Evolutionary conservation across 2,329 filamentous ascomycete genomes (phyloP).

Genomic region (Penicillium griseofulvum): DNA sequence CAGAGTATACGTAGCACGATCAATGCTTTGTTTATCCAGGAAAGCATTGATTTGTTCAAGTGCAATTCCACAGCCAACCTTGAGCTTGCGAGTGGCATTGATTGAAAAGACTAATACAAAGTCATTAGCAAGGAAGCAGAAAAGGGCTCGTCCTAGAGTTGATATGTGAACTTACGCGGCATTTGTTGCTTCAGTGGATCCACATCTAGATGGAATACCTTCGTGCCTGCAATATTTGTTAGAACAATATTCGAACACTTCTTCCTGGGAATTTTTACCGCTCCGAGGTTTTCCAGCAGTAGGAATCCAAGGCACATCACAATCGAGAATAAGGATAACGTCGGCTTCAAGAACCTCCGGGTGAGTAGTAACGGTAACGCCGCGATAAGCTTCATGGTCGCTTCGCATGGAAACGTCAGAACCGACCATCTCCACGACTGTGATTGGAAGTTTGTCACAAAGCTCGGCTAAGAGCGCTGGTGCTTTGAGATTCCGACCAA

Average conservation of each 20-base stretch:
- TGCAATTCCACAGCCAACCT: slow-evolving; percentile 45
- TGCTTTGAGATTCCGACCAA: slow-evolving; percentile 45
- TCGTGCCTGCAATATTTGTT: slow-evolving; percentile 44
- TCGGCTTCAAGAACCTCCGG: slow-evolving; percentile 72
- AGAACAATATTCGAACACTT: not conserved
- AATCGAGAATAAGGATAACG: slow-evolving; percentile 77
- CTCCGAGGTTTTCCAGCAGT: slow-evolving; percentile 59
- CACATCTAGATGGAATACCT: slow-evolving; percentile 63
- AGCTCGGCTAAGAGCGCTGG: slow-evolving; percentile 44
- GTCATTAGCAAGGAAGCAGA: slow-evolving; percentile 23
- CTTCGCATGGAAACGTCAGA: slow-evolving; percentile 48
- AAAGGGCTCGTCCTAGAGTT: rapidly evolving
- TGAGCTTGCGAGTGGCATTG: slow-evolving; percentile 42
- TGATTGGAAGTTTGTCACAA: slow-evolving; percentile 47
- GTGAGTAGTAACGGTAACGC: slow-evolving; percentile 70
- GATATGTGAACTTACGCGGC: slow-evolving; percentile 65
- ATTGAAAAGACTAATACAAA: slow-evolving; percentile 43
- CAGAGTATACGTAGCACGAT: not conserved
- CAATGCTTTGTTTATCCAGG: slow-evolving; percentile 7
- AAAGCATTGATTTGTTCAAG: slow-evolving; percentile 49
- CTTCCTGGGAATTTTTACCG: not conserved
- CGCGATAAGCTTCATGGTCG: slow-evolving; percentile 56
- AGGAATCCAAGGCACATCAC: slow-evolving; percentile 87
- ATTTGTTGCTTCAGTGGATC: slow-evolving; percentile 69
- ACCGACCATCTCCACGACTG: slow-evolving; percentile 49